Evolutionary conservation across 2,329 filamentous ascomycete genomes (phyloP), one percentile per base, ranked within the genome.

Genomic region (Thielaviopsis euricoi): DNA sequence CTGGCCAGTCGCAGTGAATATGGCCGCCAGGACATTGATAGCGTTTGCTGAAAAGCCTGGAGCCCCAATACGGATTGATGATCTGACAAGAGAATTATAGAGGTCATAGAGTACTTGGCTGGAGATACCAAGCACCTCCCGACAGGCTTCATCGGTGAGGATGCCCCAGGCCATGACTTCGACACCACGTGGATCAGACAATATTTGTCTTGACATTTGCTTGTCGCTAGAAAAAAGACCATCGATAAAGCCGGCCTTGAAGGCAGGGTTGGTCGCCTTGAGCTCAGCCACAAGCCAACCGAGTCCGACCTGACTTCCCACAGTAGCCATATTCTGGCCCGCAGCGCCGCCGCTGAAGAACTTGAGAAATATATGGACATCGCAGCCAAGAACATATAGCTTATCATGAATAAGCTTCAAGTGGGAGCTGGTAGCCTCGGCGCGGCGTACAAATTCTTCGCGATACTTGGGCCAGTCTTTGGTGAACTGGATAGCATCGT

Each of bases 151-250:
- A 26, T 55, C 51, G 9, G 51, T 58, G 19, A 58, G 15, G 13
- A 25, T 58, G 7, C 51, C 56, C 56, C 56, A 58, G 12, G 56
- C 51, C 22, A 58, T 26, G 22, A 58, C 56, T 25, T 53, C 29
- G 21, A 54, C 52, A 25, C 56, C 56, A 12, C 56, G 37, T 22
- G 25, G 37, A 17, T 40, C 46, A 10, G n/a, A 43, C 17, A 22
- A n/a, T 21, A n/a, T 6, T 7, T 50, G 21, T 1, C 21, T n/a
- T 2, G 51, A 54, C 15, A 23, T 2, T 1, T 49, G 4, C 29
- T 58, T 58, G 43, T 58, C 56, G 1, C 51, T 33, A 12, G 51
- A 21, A 29, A 33, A 23, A n/a, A 49, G 22, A 10, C 56, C 51
- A 23, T 58, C 56, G 17, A 58, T 40, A 2, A 22, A 2, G 3